A percentile compares a stretch with the other conserved stretches of the same genome.
Evolutionary conservation across 179 eudicot genomes (phyloP).

Genomic region (Nepenthes alata): DNA sequence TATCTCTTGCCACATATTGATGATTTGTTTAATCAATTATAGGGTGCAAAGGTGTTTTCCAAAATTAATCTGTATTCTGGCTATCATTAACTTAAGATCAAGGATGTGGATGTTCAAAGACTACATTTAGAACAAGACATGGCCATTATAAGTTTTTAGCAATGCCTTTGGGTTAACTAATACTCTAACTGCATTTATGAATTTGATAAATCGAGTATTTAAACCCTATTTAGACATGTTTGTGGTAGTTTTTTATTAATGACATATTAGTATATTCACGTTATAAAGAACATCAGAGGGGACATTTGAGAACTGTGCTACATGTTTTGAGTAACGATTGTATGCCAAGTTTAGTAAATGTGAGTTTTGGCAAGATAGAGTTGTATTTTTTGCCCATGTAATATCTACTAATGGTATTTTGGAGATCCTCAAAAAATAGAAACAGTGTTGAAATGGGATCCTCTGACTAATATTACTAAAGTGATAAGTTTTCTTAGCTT

Average conservation of each 20-base stretch:
- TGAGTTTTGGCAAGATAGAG: neutral
- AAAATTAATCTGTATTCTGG: neutral
- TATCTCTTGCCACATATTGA: neutral
- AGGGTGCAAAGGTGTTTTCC: neutral
- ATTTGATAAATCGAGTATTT: neutral
- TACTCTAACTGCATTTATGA: neutral
- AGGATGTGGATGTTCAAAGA: neutral
- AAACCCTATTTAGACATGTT: neutral
- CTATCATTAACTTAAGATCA: neutral
- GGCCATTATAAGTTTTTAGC: neutral
- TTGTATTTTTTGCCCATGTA: neutral
- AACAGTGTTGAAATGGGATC: neutral
- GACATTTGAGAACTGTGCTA: too few species aligned
- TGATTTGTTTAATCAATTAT: slow-evolving; percentile 2
- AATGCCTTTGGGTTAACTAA: neutral
- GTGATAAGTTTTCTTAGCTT: neutral
- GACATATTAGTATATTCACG: too few species aligned
- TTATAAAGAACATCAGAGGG: too few species aligned
- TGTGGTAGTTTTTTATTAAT: too few species aligned
- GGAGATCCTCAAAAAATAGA: neutral
- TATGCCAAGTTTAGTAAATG: neutral
- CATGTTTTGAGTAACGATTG: neutral
- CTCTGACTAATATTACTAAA: neutral
- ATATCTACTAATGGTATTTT: neutral
- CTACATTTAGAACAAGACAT: neutral